A percentile compares a stretch with the other conserved stretches of the same genome.
Evolutionary conservation across 2,329 filamentous ascomycete genomes (phyloP).

Genomic region (Aspergillus neoniger): DNA sequence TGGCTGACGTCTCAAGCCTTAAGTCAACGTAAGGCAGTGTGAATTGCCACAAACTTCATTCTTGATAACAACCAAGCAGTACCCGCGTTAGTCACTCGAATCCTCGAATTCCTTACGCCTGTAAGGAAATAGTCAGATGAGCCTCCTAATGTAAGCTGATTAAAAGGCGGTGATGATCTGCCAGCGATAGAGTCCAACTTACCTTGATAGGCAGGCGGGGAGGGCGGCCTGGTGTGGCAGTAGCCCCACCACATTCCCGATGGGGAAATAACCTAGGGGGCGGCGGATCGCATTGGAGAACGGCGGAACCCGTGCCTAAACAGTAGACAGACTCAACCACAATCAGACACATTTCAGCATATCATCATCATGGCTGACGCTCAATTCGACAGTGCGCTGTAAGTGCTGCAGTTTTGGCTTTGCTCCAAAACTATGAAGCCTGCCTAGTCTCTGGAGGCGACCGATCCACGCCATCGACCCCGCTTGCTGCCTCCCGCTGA

Average conservation of each 20-base stretch:
- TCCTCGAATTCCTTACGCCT: too few species aligned
- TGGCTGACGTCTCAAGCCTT: too few species aligned
- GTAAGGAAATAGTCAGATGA: background rate
- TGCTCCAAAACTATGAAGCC: background rate
- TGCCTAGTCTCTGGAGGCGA: background rate
- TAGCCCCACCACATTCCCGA: background rate
- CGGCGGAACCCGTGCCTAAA: conserved; percentile 16
- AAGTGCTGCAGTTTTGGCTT: conserved; percentile 25
- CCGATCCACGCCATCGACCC: conserved; percentile 23
- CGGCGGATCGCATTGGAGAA: background rate
- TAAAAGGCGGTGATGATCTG: background rate
- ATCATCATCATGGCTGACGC: conserved; percentile 46
- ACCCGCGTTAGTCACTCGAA: too few species aligned
- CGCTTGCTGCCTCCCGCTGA: conserved; percentile 30
- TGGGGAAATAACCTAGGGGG: background rate
- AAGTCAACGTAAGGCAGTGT: too few species aligned
- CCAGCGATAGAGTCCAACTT: background rate
- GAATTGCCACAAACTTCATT: too few species aligned
- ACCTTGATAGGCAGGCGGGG: background rate
- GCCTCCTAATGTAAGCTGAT: background rate
- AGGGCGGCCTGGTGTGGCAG: background rate
- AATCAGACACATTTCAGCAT: conserved; percentile 13
- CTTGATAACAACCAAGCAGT: too few species aligned
- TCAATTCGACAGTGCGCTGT: conserved; percentile 56
- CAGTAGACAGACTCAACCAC: conserved; percentile 22